Evolutionary conservation across 345 rosid genomes (phyloP), one percentile per base, ranked within the genome.

Genomic region (Litchi chinensis): DNA sequence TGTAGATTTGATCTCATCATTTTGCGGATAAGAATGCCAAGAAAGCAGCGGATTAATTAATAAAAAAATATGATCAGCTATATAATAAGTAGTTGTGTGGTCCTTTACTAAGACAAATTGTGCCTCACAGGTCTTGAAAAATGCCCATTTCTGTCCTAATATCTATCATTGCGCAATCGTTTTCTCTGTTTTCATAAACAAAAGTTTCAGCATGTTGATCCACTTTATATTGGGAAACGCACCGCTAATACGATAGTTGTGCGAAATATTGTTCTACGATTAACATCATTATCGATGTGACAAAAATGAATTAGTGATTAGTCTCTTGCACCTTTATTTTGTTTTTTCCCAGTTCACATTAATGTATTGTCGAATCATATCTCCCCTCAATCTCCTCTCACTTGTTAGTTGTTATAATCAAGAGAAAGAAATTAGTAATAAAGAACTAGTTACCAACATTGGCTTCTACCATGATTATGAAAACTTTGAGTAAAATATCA

Each of bases 21-120:
- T 19, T 10, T 8, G 8, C 52, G 21, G 83, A 77, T 77, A 72
- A 67, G 75, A 68, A 37, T 48, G 74, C 77, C 80, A 22, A 60
- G 26, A 3, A 9, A 57, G 71, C 72, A n/a, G 71, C 72, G 11
- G 21, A 28, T 32, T 18, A 0, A 52, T 32, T 0, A 18, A 7
- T 13, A 10, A 19, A 18, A 43, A 21, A 28, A 32, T 32, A 4
- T 16, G 24, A 46, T 11, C 19, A 15, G 21, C 5, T 18, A 16
- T 57, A 11, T 6, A 6, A 59, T 59, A 4, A n/a, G 26, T 59
- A 18, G 8, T 59, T 6, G 5, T 21, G 64, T 7, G 6, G 22
- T 19, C 5, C 62, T 57, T 57, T 7, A 59, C 11, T 21, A 13
- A 59, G 26, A 5, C 3, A n/a, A 19, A 21, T n/a, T 22, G 65